A percentile compares a stretch with the other conserved stretches of the same genome.
Conservation (phyloP, 2,329 filamentous ascomycete species). For the Colletotrichum sp. region DNA sequence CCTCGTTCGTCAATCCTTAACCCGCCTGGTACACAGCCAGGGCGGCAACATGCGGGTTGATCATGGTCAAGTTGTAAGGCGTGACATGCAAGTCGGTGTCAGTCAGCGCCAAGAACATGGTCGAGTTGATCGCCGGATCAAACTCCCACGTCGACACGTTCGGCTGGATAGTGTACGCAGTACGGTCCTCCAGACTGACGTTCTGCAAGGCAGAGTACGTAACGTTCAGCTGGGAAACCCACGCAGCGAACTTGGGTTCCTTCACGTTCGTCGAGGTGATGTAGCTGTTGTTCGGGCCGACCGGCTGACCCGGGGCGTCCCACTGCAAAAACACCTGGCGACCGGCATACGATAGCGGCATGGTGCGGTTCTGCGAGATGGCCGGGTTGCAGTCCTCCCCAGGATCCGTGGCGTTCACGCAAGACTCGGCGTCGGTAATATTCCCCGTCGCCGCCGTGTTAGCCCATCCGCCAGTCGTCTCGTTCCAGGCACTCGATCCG, state of each 20-base stretch:
- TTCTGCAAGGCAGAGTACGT: conserved; percentile 71
- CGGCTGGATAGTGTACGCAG: conserved; percentile 76
- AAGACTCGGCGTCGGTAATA: conserved; percentile 52
- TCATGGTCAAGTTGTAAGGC: conserved; percentile 75
- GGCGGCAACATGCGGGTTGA: conserved; percentile 80
- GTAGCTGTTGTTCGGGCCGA: conserved; percentile 86
- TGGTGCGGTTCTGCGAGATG: conserved; percentile 71
- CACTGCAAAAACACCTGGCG: conserved; percentile 74
- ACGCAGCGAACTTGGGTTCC: conserved; percentile 70
- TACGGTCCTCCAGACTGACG: conserved; percentile 48
- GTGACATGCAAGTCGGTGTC: conserved; percentile 72
- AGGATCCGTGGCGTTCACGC: conserved; percentile 59
- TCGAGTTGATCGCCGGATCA: conserved; percentile 76
- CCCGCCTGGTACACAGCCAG: conserved; percentile 80
- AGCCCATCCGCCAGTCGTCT: conserved; percentile 65
- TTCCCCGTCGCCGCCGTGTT: conserved; percentile 58
- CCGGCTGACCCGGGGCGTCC: conserved; percentile 70
- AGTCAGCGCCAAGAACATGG: conserved; percentile 80
- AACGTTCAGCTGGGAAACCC: conserved; percentile 78
- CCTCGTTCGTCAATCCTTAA: conserved; percentile 42
- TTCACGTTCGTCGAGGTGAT: conserved; percentile 67
- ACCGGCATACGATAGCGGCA: conserved; percentile 76
- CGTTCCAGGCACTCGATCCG: conserved; percentile 64
- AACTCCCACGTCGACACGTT: conserved; percentile 69
- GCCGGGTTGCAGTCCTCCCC: conserved; percentile 66